These are phyloP conservation scores for Coffea canephora DNA, from an alignment of 257 asterid genomes.

Conservation along the genomic window DNA sequence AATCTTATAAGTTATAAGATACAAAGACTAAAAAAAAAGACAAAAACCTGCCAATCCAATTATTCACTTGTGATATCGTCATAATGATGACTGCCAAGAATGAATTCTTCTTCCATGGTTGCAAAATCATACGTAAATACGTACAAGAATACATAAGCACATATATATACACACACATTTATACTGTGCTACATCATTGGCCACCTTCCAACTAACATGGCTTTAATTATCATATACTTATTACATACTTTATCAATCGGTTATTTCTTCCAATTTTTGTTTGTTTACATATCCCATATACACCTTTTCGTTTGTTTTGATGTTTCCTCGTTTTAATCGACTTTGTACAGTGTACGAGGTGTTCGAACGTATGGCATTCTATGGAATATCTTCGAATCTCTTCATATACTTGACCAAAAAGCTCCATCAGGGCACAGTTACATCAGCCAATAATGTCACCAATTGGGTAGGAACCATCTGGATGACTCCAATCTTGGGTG, in stretches of 20 bases:
- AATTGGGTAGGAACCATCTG: slow-evolving; percentile 81
- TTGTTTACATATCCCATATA: not conserved
- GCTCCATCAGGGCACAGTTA: slow-evolving; percentile 64
- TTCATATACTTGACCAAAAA: slow-evolving; percentile 63
- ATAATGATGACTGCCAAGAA: not conserved
- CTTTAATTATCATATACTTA: not conserved
- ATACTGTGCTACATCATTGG: not conserved
- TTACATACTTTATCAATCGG: too few relatives aligned
- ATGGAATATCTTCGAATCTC: slow-evolving; percentile 74
- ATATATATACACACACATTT: not conserved
- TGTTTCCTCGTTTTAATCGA: not conserved
- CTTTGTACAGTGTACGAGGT: slow-evolving; percentile 70
- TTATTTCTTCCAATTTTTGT: not conserved
- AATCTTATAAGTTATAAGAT: too few relatives aligned
- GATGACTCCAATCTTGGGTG: slow-evolving; percentile 83
- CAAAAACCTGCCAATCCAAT: too few relatives aligned
- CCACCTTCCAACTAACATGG: slow-evolving; percentile 1
- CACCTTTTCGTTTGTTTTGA: not conserved
- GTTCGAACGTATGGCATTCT: slow-evolving; percentile 87
- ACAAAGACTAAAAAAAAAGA: too few relatives aligned
- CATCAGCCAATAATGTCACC: slow-evolving; percentile 73
- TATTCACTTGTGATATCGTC: not conserved
- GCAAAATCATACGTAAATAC: not conserved
- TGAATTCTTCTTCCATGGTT: not conserved
- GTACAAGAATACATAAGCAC: not conserved